Conservation (phyloP, 2,329 filamentous ascomycete species). For the Hawksworthiomyces lignivorus region DNA sequence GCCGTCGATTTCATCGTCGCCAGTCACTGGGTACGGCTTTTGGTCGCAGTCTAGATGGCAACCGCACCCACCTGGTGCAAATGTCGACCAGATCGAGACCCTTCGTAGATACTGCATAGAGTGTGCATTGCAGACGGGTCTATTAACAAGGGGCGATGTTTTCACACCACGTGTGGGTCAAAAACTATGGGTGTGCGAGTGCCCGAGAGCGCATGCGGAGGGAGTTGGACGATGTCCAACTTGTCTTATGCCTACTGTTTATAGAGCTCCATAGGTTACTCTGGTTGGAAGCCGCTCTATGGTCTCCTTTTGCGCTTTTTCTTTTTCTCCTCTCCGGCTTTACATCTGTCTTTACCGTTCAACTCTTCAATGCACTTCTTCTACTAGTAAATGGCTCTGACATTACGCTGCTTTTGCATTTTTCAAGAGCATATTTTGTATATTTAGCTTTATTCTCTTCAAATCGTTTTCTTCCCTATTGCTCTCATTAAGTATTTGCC, state of each 20-base stretch:
- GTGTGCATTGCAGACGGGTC: slow-evolving; percentile 11
- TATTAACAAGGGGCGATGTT: slow-evolving; percentile 9
- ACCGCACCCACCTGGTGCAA: slow-evolving; percentile 13
- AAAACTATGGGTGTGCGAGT: slow-evolving; percentile 14
- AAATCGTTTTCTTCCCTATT: no score
- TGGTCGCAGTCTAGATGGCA: slow-evolving; percentile 2
- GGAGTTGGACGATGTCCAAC: slow-evolving; percentile 2
- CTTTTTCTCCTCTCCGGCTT: no score
- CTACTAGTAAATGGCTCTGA: no score
- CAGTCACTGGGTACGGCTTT: background rate
- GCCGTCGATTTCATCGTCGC: slow-evolving; percentile 6
- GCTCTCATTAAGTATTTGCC: no score
- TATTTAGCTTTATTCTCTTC: no score
- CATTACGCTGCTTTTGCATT: no score
- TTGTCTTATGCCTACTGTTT: slow-evolving; percentile 12
- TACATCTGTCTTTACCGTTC: no score
- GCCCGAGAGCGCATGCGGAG: slow-evolving; percentile 3
- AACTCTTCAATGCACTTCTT: no score
- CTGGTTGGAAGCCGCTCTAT: no score
- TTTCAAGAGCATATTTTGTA: no score
- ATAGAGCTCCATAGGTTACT: no score
- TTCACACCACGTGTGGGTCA: slow-evolving; percentile 2
- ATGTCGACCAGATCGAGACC: slow-evolving; percentile 13
- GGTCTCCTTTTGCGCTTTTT: no score
- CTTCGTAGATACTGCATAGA: slow-evolving; percentile 16